Evolutionary conservation across 306 rosid species (phyloP), one percentile per base, ranked within the genome.

Genomic region (Carpinus viminea): DNA sequence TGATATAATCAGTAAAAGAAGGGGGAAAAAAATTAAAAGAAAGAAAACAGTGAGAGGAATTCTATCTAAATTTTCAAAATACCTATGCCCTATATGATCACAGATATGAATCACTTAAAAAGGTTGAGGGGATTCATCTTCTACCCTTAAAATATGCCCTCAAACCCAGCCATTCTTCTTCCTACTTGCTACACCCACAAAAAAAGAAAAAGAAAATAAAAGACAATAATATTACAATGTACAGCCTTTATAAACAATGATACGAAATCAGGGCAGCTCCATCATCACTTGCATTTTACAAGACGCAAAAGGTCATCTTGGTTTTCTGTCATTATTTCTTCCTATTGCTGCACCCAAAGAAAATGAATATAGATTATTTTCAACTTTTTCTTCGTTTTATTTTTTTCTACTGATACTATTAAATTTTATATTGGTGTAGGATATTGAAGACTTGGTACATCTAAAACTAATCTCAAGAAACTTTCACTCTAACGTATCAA

Each of bases 401-500:
- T 64, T 34, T 64, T 36, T 34, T 16, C 21, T 8, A 36, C 47
- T 8, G 45, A 41, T 26, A 60, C 8, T 26, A 34, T 28, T 36
- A 36, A 64, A 64, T 64, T 16, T 64, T 20, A 61, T 13, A 5
- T 64, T 34, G 70, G 47, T 34, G 47, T 16, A 36, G 43, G 70
- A 36, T 64, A 64, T 26, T 64, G 70, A 34, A 64, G 16, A 64
- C 18, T 16, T 50, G 10, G 24, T 59, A 26, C 66, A 4, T 4
- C 66, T 12, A 60, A 60, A 59, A 36, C 66, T 24, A 36, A 21
- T 56, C 60, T 45, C 3, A 13, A 7, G 18, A 45, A 48, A 55
- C 47, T 31, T 69, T 59, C 74, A 56, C 36, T 26, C 17, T 38
- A 78, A 20, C 61, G 72, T 74, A 65, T 86, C 82, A 70, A 55